phyloP scores from a whole-genome alignment of 2,329 filamentous ascomycete species.

The Diaporthe sp. region DNA sequence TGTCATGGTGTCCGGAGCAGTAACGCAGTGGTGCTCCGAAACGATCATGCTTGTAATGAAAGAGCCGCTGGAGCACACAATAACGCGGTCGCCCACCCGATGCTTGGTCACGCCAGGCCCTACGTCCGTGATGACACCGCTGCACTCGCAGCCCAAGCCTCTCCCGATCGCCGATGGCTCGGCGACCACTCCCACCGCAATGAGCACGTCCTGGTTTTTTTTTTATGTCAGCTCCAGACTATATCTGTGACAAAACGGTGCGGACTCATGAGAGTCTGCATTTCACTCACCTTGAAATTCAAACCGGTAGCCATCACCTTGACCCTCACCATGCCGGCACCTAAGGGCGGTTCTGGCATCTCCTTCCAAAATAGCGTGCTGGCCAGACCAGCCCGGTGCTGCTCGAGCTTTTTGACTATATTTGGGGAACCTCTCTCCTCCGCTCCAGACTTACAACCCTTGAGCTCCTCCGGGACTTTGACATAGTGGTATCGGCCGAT shows the following conservation, averaged over 20 bases:
- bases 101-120: conserved; percentile 36
- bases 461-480: not conserved
- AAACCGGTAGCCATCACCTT: conserved; percentile 48
- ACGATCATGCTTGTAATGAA: conserved; percentile 1
- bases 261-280: not conserved
- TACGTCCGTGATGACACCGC: conserved; percentile 15
- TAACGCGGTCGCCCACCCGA: conserved; percentile 23
- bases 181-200: conserved; percentile 11
- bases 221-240: not conserved
- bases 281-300: conserved; percentile 42
- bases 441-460: not conserved
- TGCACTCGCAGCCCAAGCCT: conserved; percentile 8
- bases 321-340: conserved; percentile 47
- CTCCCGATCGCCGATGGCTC: not conserved
- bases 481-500: not conserved
- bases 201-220: conserved; percentile 4
- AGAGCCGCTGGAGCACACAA: conserved; percentile 10
- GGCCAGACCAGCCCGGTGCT: not conserved
- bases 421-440: not conserved
- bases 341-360: conserved; percentile 15
- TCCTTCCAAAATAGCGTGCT: not conserved
- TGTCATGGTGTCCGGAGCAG: conserved; percentile 11
- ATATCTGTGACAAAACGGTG: not conserved
- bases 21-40: conserved; percentile 8
- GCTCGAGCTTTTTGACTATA: not conserved